Percentiles rank a stretch among this genome's conserved stretches.
Conservation (phyloP, 2,329 filamentous ascomycete species). For the Geosmithia flava region DNA sequence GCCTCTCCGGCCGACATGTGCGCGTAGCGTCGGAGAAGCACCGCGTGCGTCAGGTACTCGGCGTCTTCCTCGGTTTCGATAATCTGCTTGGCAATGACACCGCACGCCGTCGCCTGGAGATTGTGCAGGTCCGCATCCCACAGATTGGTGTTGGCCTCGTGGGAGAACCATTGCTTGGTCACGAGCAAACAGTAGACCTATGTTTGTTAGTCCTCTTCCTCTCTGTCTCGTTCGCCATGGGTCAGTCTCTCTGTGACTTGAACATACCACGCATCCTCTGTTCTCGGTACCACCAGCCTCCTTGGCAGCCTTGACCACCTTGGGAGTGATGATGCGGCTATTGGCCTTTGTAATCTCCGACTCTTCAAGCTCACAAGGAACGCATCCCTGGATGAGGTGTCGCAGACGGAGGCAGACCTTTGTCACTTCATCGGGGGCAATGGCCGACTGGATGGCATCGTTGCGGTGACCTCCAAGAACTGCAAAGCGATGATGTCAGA, state of each 20-base stretch:
- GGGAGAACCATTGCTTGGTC: conserved; percentile 60
- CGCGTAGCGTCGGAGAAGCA: conserved; percentile 82
- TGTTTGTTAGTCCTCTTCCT: neutral
- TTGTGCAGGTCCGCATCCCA: conserved; percentile 85
- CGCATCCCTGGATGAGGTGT: conserved; percentile 77
- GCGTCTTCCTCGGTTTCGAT: conserved; percentile 80
- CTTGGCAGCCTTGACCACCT: conserved; percentile 69
- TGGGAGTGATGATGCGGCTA: conserved; percentile 69
- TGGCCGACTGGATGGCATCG: conserved; percentile 48
- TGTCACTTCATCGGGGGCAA: conserved; percentile 70
- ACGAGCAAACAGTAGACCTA: conserved; percentile 64
- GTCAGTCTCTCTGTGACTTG: conserved; percentile 10
- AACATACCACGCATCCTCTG: conserved; percentile 53
- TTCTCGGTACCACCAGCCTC: conserved; percentile 69
- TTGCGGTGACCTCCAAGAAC: conserved; percentile 55
- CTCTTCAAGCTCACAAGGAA: conserved; percentile 82
- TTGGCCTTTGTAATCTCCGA: conserved; percentile 65
- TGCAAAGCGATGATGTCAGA: conserved; percentile 14
- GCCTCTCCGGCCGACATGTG: conserved; percentile 60
- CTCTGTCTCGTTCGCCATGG: too few species aligned
- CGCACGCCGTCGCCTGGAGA: conserved; percentile 69
- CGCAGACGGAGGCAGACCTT: conserved; percentile 82
- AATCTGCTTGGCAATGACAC: conserved; percentile 73
- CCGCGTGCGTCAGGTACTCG: conserved; percentile 63
- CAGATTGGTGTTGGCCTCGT: conserved; percentile 67